Base-by-base conservation (phyloP, 352 stramenopile genomes). In the Globisporangium rhizosaccharum region DNA sequence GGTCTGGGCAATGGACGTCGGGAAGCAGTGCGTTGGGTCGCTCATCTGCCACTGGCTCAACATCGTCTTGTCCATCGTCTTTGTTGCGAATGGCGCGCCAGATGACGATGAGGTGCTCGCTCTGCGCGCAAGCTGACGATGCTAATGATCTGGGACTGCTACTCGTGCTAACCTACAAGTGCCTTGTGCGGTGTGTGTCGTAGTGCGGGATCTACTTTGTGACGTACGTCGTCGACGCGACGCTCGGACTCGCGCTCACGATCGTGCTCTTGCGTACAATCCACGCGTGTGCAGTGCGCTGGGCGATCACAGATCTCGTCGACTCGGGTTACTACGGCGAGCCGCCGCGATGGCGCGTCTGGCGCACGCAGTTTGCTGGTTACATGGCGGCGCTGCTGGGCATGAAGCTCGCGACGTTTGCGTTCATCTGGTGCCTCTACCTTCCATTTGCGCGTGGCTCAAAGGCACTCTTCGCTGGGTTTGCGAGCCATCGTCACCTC, bases 191-290 rank as follows among this genome's bases (percentile, higher is more conserved):
- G 18, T 20, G 11, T 44, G 37, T 37, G n/a, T 28, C 15, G 9
- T 45, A 90, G 81, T 91, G 83, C 46, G 83, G 69, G 14, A 67
- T 93, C 46, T 91, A 91, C 68, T 89, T 93, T 51, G 46, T 88
- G 25, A 81, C 67, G 17, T 93, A 85, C 62, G 48, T 90, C 51
- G 62, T 89, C 14, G 81, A 93, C 55, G 75, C 69, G 41, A 91
- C 83, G 17, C 74, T 75, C 49, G 79, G 81, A 0, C 66, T 76
- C 23, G 68, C 71, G 28, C 59, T 89, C 15, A 49, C 80, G 15
- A 66, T 92, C 9, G 44, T 75, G 0, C 64, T 89, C 51, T 49
- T 92, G 9, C 69, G 62, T 1, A 51, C 63, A 11, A 65, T 87
- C 18, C 73, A 82, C n/a, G 52, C 50, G 23, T 14, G 79, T 33